Base-by-base conservation (phyloP, 2,329 filamentous ascomycete genomes). In the Botrytis galanthina region DNA sequence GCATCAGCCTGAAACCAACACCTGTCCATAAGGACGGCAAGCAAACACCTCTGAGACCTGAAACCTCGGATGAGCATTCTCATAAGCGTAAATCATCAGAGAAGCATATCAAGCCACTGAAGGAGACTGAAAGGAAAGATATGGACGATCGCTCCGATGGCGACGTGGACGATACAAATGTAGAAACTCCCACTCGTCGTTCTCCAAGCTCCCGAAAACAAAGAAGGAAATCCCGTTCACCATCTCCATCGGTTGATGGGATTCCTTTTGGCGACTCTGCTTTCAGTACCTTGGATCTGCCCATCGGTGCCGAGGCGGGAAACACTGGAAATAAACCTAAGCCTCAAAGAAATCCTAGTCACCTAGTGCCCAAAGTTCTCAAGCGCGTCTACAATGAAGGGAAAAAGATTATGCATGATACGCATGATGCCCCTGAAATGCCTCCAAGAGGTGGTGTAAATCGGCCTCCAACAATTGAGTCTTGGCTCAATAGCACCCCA, bases 181-280 rank as follows among this genome's bases (percentile, higher is more conserved):
- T 20, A 29, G 29, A 72, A 20, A 76, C 76, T 22, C 77, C 78
- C 29, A 79, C 75, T 63, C 77, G 46, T 39, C 66, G 75, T 18
- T 75, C 77, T 22, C 73, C 76, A 48, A 76, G 73, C 42, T 75
- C 75, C 7, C 78, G 75, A 71, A 74, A 75, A 59, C 73, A 72
- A 26, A 72, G 74, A 60, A 69, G 75, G 48, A 80, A 77, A 71
- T 77, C 77, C 39, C 74, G 64, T 42, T 78, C 77, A 8, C 35
- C 76, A 8, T 66, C 77, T 20, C 77, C 88, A 75, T 87, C 87
- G 3, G 79, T 90, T 48, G 88, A 87, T 26, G 88, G 91, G 54
- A 88, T 91, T 67, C 89, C 89, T 0, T 87, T 90, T 79, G 89
- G 89, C 9, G 87, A 88, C 75, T 91, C 89, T 29, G 89, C 89